phyloP scores from a whole-genome alignment of 2,329 filamentous ascomycete species.

The Xylariaceae sp. region DNA sequence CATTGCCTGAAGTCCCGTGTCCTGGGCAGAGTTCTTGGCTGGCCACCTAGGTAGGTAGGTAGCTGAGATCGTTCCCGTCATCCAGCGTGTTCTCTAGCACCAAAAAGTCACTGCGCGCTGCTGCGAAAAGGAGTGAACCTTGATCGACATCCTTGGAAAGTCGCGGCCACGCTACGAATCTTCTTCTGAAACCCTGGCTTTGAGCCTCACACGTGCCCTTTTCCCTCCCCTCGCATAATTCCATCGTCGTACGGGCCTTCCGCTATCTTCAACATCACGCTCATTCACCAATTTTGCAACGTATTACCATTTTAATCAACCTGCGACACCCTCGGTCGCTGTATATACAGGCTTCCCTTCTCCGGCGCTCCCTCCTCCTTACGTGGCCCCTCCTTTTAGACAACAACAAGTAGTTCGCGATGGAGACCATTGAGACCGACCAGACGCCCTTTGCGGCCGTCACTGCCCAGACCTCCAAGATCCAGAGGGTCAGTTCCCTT shows the following conservation, averaged over 20 bases:
- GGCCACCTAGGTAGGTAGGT: no score
- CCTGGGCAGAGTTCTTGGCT: no score
- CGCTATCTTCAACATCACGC: constrained; percentile 13
- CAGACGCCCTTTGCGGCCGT: constrained; percentile 90
- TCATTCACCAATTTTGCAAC: constrained; percentile 12
- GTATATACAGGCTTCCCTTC: not conserved
- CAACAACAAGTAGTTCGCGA: constrained; percentile 34
- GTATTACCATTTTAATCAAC: constrained; percentile 3
- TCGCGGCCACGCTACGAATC: constrained; percentile 9
- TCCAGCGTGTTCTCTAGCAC: not conserved
- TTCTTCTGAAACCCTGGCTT: constrained; percentile 9
- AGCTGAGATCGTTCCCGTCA: constrained; percentile 15
- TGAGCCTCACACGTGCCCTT: not conserved
- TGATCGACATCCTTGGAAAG: constrained; percentile 11
- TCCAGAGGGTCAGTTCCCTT: constrained; percentile 60
- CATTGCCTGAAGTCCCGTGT: no score
- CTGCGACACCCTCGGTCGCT: not conserved
- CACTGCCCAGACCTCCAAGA: constrained; percentile 75
- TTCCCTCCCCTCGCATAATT: not conserved
- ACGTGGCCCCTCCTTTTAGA: constrained; percentile 10
- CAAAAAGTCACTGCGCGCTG: no score
- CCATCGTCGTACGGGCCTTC: constrained; percentile 7
- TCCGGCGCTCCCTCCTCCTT: not conserved
- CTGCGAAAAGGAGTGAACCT: constrained; percentile 15
- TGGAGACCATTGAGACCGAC: constrained; percentile 86